phyloP scores from a whole-genome alignment of 225 moss, liverwort and hornwort genomes.

The Lunularia cruciata region DNA sequence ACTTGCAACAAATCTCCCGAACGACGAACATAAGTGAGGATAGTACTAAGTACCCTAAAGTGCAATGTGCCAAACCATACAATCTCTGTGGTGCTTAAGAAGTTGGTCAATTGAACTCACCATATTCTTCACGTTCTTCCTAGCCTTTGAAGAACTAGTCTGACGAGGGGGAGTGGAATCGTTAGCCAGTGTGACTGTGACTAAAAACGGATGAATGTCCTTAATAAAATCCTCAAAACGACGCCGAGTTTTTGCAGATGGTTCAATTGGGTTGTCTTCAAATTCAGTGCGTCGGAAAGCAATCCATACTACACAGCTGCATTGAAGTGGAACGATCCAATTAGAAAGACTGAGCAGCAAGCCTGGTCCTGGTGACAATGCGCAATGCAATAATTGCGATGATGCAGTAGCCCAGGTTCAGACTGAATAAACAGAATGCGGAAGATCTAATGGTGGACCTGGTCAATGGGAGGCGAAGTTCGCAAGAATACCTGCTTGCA shows the following conservation, averaged over 20 bases:
- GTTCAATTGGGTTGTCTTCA: neutral
- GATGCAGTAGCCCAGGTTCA: no score
- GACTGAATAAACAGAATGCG: no score
- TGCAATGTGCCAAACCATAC: neutral
- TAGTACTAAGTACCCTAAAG: neutral
- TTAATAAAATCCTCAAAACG: no score
- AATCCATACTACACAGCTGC: neutral
- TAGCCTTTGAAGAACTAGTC: constrained; percentile 48
- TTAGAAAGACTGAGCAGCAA: neutral
- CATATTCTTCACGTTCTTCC: constrained; percentile 41
- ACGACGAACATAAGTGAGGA: neutral
- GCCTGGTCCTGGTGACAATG: no score
- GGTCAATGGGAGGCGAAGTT: no score
- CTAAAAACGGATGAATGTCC: no score
- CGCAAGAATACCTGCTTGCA: constrained; percentile 27
- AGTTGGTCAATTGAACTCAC: constrained; percentile 23
- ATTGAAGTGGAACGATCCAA: neutral
- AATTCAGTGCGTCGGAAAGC: neutral
- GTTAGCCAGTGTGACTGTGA: constrained; percentile 50
- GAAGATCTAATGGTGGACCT: no score
- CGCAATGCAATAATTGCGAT: no score
- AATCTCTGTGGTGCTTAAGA: neutral
- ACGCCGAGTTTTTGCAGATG: no score
- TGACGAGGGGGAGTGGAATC: constrained; percentile 43
- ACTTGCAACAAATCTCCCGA: neutral